Conservation (phyloP, 768 basidiomycete species). For the Russula dissimulans region DNA sequence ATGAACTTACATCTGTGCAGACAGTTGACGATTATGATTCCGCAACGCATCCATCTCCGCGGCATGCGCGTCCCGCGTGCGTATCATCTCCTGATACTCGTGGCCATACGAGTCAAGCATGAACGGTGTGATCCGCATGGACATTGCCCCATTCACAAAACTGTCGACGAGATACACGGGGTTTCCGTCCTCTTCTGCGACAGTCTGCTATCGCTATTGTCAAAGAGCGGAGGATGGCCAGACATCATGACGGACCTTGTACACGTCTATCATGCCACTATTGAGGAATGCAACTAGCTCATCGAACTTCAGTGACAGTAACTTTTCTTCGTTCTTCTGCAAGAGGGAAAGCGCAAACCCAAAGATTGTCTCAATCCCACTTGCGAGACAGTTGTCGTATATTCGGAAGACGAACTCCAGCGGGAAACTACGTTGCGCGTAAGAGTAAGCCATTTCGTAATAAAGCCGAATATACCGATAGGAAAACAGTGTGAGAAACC, state of each 20-base stretch:
- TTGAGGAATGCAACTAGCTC: slow-evolving; percentile 82
- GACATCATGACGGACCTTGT: slow-evolving; percentile 38
- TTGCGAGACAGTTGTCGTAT: slow-evolving; percentile 93
- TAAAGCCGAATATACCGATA: slow-evolving; percentile 52
- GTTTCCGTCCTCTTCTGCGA: neutral
- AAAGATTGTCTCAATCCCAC: slow-evolving; percentile 95
- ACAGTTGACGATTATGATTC: slow-evolving; percentile 66
- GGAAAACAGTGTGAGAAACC: slow-evolving; percentile 97
- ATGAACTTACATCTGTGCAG: slow-evolving; percentile 64
- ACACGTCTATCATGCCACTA: slow-evolving; percentile 70
- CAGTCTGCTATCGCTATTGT: neutral
- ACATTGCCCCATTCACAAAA: slow-evolving; percentile 82
- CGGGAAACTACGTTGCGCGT: slow-evolving; percentile 58
- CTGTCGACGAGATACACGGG: slow-evolving; percentile 58
- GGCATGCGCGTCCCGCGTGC: slow-evolving; percentile 73
- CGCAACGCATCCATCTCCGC: slow-evolving; percentile 76
- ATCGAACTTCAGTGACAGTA: slow-evolving; percentile 83
- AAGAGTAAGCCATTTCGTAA: neutral
- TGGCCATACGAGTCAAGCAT: slow-evolving; percentile 87
- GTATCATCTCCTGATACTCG: slow-evolving; percentile 78
- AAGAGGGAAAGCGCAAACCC: slow-evolving; percentile 85
- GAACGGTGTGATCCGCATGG: slow-evolving; percentile 85
- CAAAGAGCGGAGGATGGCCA: neutral
- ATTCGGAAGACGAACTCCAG: slow-evolving; percentile 91
- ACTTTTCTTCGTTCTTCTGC: slow-evolving; percentile 73